Evolutionary conservation across 106 monocot genomes (phyloP), one percentile per base, ranked within the genome.

Genomic region (Iris macrosiphon): DNA sequence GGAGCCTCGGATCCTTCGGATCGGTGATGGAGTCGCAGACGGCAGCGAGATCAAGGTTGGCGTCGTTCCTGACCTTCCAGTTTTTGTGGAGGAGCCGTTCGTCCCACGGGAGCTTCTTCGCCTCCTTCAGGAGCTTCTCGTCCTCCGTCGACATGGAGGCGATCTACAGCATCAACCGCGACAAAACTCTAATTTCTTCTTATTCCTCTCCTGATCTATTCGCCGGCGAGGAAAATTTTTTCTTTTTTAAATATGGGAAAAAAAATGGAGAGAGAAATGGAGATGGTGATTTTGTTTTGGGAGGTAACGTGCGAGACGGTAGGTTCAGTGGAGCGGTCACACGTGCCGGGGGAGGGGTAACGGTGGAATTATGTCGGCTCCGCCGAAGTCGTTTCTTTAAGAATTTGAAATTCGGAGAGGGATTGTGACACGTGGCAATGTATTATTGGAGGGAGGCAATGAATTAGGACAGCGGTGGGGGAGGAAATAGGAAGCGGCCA

Each of bases 81-180:
- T 91, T 99, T 71, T 99, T 99, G 53, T 99, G 98, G 12, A 81
- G 71, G 18, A 99, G 67, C 37, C 98, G 71, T 57, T 99, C 98
- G 14, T 99, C 98, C 98, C 98, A 99, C 20, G 98, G 98, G 7
- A 91, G 79, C 78, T 99, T 99, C 78, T 91, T 99, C 61, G 98
- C 91, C 80, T 99, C 98, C 68, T 99, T 99, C 50, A 99, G 57
- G 43, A 99, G 52, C 81, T 85, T 99, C 72, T 99, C 98, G 27
- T 99, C 91, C 83, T 99, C 98, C 52, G 98, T 91, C 72, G 98
- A 68, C 98, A 99, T 99, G 16, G 14, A 26, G 10, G 10, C 10
- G n/a, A n/a, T n/a, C n/a, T n/a, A n/a, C 34, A 35, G 34, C 23
- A 57, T 57, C 9, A 40, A 40, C 57, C 12, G 39, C 21, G 11